Evolutionary conservation across 2,329 filamentous ascomycete species (phyloP).

Genomic region (Metarhizium sp.): DNA sequence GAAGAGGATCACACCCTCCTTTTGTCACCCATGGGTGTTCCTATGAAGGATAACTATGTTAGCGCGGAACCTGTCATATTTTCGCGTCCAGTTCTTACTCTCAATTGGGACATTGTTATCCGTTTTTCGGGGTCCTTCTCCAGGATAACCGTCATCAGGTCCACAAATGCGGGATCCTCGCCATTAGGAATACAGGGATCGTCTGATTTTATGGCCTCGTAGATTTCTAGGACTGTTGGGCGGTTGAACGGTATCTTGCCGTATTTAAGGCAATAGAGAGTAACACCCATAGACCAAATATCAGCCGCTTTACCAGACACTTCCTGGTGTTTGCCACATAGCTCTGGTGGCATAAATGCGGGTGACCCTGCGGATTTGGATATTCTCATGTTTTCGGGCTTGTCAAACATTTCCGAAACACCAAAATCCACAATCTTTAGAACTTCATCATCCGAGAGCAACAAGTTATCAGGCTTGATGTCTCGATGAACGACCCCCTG

Average conservation of each 20-base stretch:
- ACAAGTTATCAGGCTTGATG: slow-evolving; percentile 94
- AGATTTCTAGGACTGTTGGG: slow-evolving; percentile 72
- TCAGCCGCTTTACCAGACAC: slow-evolving; percentile 86
- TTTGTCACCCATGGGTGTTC: slow-evolving; percentile 90
- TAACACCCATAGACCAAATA: slow-evolving; percentile 98
- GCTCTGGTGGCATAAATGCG: slow-evolving; percentile 86
- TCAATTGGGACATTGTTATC: slow-evolving; percentile 72
- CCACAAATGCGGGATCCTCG: slow-evolving; percentile 58
- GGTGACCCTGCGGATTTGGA: slow-evolving; percentile 91
- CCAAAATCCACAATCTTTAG: slow-evolving; percentile 97
- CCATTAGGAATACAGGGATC: slow-evolving; percentile 51
- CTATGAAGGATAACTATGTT: slow-evolving; percentile 32
- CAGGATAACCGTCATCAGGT: slow-evolving; percentile 65
- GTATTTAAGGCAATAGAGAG: slow-evolving; percentile 85
- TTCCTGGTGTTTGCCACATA: slow-evolving; percentile 80
- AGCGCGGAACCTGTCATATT: neutral
- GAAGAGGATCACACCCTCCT: slow-evolving; percentile 63
- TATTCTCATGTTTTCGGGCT: slow-evolving; percentile 74
- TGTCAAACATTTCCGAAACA: slow-evolving; percentile 98
- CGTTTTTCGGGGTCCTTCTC: slow-evolving; percentile 79
- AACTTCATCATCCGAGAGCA: slow-evolving; percentile 84
- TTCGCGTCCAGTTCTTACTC: slow-evolving; percentile 47
- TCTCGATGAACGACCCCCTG: slow-evolving; percentile 94
- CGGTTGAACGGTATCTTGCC: slow-evolving; percentile 81
- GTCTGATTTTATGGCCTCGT: slow-evolving; percentile 75